phyloP scores from a whole-genome alignment of 1,284 basidiomycete genomes.

The Golubevia pallescens region DNA sequence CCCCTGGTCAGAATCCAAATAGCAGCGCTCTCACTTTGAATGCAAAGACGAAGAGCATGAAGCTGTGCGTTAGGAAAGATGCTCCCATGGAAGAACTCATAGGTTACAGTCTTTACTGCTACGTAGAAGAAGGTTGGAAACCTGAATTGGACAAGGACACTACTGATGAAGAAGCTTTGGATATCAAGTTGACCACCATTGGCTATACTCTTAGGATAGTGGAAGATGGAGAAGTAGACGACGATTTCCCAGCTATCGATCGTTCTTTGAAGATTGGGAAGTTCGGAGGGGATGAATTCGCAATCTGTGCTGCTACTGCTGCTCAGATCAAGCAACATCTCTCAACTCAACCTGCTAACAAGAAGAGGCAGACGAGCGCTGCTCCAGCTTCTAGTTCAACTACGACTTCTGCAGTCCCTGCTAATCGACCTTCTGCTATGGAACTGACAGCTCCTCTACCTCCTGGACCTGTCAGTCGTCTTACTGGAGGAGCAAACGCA shows the following conservation, averaged over 20 bases:
- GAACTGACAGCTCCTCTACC: too few relatives aligned
- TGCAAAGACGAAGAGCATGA: conserved; percentile 30
- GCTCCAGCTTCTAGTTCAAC: too few relatives aligned
- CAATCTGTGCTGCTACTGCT: conserved; percentile 41
- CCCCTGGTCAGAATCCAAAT: conserved; percentile 7
- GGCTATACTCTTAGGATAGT: conserved; percentile 58
- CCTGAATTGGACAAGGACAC: conserved; percentile 24
- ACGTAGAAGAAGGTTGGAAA: conserved; percentile 39
- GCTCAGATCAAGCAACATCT: conserved; percentile 37
- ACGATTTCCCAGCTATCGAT: conserved; percentile 61
- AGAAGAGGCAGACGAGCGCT: too few relatives aligned
- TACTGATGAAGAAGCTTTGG: conserved; percentile 18
- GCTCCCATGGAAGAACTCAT: conserved; percentile 60
- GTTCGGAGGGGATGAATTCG: conserved; percentile 60
- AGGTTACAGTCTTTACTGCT: conserved; percentile 57
- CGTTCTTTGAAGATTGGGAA: conserved; percentile 41
- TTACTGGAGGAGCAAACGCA: background rate
- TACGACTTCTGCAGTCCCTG: too few relatives aligned
- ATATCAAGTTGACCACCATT: conserved; percentile 29
- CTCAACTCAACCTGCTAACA: conserved; percentile 1
- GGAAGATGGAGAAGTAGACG: conserved; percentile 60
- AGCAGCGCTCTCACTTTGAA: conserved; percentile 35
- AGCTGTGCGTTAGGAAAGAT: conserved; percentile 47
- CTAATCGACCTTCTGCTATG: too few relatives aligned
- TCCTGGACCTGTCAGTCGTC: too few relatives aligned